Evolutionary conservation across 23 red algal genomes (phyloP).

Genomic region (Gracilaria caudata): DNA sequence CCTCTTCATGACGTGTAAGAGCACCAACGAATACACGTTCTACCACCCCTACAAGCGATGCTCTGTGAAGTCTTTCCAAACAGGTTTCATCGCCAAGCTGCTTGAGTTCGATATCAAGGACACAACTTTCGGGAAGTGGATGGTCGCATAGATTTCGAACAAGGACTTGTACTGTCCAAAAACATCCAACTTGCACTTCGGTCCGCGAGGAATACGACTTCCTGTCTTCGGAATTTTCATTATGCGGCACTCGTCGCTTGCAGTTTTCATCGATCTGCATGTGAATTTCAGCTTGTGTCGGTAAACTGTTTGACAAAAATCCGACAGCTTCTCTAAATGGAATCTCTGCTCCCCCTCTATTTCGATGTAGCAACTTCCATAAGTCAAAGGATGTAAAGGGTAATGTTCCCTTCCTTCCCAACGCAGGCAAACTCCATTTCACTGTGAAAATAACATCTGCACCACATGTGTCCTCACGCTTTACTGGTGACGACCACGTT

Average conservation of each 20-base stretch:
- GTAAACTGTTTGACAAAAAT: neutral
- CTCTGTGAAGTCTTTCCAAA: conserved; percentile 15
- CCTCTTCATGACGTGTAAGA: neutral
- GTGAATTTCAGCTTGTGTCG: neutral
- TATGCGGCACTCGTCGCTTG: neutral
- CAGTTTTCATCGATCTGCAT: neutral
- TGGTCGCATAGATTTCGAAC: conserved; percentile 11
- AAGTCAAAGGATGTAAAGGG: conserved; percentile 16
- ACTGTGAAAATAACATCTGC: conserved; percentile 14
- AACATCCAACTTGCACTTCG: conserved; percentile 32
- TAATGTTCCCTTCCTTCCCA: conserved; percentile 42
- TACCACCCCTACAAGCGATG: conserved; percentile 11
- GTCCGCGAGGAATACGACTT: neutral
- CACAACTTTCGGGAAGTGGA: conserved; percentile 8
- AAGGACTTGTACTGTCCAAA: conserved; percentile 6
- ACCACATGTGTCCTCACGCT: neutral
- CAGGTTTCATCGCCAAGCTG: conserved; percentile 4
- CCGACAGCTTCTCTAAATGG: neutral
- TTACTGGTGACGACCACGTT: neutral
- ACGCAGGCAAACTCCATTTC: conserved; percentile 46
- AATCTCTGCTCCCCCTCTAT: neutral
- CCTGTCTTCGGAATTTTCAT: neutral
- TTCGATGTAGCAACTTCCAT: neutral
- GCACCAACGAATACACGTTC: conserved; percentile 30
- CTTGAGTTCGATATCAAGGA: conserved; percentile 19